Evolutionary conservation across 2,329 filamentous ascomycete species (phyloP).

Genomic region (Cytospora paraplurivora): DNA sequence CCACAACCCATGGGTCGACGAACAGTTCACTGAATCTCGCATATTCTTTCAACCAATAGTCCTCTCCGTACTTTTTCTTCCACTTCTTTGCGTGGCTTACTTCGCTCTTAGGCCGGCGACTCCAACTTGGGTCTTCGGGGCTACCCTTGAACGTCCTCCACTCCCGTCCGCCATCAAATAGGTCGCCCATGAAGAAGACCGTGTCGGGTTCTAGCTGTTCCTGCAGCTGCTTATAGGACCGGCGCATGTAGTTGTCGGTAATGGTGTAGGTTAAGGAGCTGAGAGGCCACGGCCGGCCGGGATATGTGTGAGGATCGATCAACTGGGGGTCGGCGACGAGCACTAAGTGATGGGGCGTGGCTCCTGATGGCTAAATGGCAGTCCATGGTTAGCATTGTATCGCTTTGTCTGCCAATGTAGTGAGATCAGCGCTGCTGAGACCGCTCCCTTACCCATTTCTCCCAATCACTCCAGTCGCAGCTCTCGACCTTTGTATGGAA

Average conservation of each 20-base stretch:
- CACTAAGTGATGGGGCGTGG: slow-evolving; percentile 79
- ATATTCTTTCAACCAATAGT: slow-evolving; percentile 88
- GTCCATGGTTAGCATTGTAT: slow-evolving; percentile 15
- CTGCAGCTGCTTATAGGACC: slow-evolving; percentile 80
- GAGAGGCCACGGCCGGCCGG: slow-evolving; percentile 69
- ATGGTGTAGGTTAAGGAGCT: slow-evolving; percentile 58
- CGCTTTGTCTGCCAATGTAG: background rate
- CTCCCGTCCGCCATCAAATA: slow-evolving; percentile 94
- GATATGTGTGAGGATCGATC: slow-evolving; percentile 93
- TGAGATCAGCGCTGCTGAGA: background rate
- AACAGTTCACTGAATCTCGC: slow-evolving; percentile 85
- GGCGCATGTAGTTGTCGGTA: slow-evolving; percentile 87
- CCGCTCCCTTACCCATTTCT: slow-evolving; percentile 73
- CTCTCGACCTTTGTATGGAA: slow-evolving; percentile 70
- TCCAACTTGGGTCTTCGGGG: slow-evolving; percentile 62
- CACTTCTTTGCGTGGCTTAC: slow-evolving; percentile 62
- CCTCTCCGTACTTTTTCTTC: slow-evolving; percentile 74
- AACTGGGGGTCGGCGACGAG: slow-evolving; percentile 90
- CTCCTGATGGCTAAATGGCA: slow-evolving; percentile 65
- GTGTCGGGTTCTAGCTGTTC: slow-evolving; percentile 78
- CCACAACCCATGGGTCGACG: slow-evolving; percentile 66
- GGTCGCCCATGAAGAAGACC: slow-evolving; percentile 86
- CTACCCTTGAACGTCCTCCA: slow-evolving; percentile 74
- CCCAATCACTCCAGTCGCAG: slow-evolving; percentile 87
- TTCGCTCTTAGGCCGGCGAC: slow-evolving; percentile 54